Percentiles rank a stretch among this genome's conserved stretches.
Conservation (phyloP, 2,329 filamentous ascomycete genomes). For the Xylariaceae sp. region DNA sequence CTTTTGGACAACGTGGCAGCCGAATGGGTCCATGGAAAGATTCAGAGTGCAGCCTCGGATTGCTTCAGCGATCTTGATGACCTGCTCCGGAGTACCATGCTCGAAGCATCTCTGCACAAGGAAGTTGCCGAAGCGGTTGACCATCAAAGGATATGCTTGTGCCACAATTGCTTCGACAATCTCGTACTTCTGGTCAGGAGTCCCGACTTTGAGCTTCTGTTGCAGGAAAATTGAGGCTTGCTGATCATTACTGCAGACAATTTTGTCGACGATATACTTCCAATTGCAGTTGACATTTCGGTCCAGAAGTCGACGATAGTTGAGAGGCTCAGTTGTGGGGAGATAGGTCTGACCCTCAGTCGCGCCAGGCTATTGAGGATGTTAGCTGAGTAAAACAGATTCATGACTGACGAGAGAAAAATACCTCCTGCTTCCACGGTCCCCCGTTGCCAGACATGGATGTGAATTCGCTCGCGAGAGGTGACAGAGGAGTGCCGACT, state of each 20-base stretch:
- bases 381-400: constrained; percentile 17
- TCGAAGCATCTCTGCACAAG: constrained; percentile 98
- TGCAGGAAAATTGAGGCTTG: constrained; percentile 98
- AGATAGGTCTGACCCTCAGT: constrained; percentile 72
- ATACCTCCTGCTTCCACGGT: constrained; percentile 55
- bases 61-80: constrained; percentile 88
- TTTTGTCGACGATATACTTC: constrained; percentile 99
- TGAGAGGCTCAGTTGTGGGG: constrained; percentile 83
- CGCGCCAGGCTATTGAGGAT: constrained; percentile 39
- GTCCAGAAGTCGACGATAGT: constrained; percentile 92
- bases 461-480: constrained; percentile 71
- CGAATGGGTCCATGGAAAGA: constrained; percentile 97
- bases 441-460: constrained; percentile 38
- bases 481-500: constrained; percentile 60
- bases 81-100: constrained; percentile 90
- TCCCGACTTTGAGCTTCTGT: constrained; percentile 97
- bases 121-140: constrained; percentile 98
- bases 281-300: constrained; percentile 97
- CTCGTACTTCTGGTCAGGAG: constrained; percentile 90
- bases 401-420: constrained; percentile 14
- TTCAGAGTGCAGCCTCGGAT: constrained; percentile 92
- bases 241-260: constrained; percentile 98
- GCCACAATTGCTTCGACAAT: constrained; percentile 95
- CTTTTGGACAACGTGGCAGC: constrained; percentile 97
- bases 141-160: constrained; percentile 92